These are phyloP conservation scores for Clavispora asparagi DNA, from an alignment of 805 yeast species.

Conservation along the genomic window DNA sequence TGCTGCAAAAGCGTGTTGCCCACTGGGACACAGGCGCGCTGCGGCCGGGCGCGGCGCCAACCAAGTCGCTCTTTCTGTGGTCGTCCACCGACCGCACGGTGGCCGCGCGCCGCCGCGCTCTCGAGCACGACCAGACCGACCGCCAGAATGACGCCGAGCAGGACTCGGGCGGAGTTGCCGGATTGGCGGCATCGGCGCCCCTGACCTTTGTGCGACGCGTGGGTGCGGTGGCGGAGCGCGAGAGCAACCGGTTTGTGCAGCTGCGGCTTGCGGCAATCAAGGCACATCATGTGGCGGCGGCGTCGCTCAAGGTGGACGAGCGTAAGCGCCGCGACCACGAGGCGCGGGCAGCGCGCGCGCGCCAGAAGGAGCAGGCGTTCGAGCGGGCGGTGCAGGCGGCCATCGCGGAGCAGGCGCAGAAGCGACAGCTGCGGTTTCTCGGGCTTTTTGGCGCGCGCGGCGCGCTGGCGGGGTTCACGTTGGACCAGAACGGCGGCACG, in stretches of 20 bases:
- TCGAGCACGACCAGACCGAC: slow-evolving; percentile 4
- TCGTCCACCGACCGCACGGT: slow-evolving; percentile 38
- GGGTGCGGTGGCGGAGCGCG: slow-evolving; percentile 24
- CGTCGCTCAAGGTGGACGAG: slow-evolving; percentile 31
- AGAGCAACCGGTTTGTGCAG: slow-evolving; percentile 34
- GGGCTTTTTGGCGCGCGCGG: slow-evolving; percentile 23
- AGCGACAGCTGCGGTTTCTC: slow-evolving; percentile 23
- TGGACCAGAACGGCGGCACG: not conserved
- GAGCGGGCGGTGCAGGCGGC: slow-evolving; percentile 27
- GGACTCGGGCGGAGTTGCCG: too few relatives aligned
- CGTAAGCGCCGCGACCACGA: slow-evolving; percentile 38
- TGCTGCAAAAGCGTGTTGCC: slow-evolving; percentile 9
- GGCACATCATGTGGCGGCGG: slow-evolving; percentile 35
- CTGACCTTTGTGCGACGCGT: slow-evolving; percentile 10
- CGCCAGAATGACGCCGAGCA: not conserved
- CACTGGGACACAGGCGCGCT: slow-evolving; percentile 8
- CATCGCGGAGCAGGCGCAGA: slow-evolving; percentile 17
- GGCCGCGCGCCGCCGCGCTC: slow-evolving; percentile 25
- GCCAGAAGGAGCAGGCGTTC: slow-evolving; percentile 35
- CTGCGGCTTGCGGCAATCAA: slow-evolving; percentile 33
- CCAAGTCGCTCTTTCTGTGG: slow-evolving; percentile 39
- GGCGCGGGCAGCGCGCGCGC: slow-evolving; percentile 27
- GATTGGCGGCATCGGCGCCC: too few relatives aligned
- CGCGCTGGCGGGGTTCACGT: not conserved
- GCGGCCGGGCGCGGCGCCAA: slow-evolving; percentile 8